Evolutionary conservation across 176 grass and related monocot genomes (phyloP), one percentile per base, ranked within the genome.

Genomic region (Pharus latifolius): DNA sequence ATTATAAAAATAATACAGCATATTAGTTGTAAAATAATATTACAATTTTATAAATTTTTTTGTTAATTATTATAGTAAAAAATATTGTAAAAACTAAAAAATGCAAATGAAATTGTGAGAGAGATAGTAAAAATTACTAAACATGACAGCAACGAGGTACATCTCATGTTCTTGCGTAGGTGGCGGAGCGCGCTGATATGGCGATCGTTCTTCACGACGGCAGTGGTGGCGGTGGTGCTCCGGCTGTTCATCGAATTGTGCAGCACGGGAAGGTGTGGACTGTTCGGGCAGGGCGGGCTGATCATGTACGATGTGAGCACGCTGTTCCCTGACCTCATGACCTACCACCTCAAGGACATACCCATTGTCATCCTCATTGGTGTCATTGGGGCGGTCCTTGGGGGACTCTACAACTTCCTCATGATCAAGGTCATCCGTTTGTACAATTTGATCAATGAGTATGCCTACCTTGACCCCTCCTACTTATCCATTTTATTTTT

Each of bases 221-320:
- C 94, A 12, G 86, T 98, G 31, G 94, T 92, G 74, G 94, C 94
- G 3, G 89, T 98, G 30, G 78, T 92, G 47, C 78, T 98, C 40
- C 89, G 89, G 31, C 24, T 89, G 15, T 82, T 98, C 72, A 83
- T 92, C 30, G 83, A 76, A 26, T 57, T 98, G 20, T 98, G 94
- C 31, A 80, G 66, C 22, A 72, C 38, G 12, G 94, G 94, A 32
- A 57, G 72, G 11, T 98, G 94, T 49, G 89, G 94, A 20, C 48
- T 88, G 71, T 98, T 98, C 55, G 86, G 94, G 44, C 52, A 81
- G 22, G 86, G 94, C 16, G 94, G 94, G 12, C 94, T 98, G 7
- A 83, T 98, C 63, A 98, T 92, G 94, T 98, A 87, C 66, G 94
- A 98, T 59, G 89, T 98, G 14, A 88, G 86, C 62, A 76, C 84